A percentile compares a stretch with the other conserved stretches of the same genome.
These are phyloP conservation scores for Eremothecium coryli DNA, from an alignment of 1,139 yeast genomes.

Conservation along the genomic window DNA sequence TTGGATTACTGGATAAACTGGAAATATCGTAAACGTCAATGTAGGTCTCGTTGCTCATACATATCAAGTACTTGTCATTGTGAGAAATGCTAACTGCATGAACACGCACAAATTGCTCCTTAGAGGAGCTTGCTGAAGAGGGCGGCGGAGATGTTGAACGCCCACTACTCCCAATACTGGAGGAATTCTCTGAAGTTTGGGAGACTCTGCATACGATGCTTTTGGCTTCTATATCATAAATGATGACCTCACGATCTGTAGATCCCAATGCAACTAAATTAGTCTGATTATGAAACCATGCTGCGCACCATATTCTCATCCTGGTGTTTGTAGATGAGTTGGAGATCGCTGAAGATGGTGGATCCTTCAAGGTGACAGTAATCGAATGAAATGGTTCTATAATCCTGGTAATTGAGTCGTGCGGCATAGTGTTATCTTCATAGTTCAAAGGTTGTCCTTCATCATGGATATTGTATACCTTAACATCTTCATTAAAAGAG, in stretches of 20 bases:
- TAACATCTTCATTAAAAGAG: slow-evolving; percentile 55
- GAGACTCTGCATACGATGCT: slow-evolving; percentile 32
- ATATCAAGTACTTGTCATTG: slow-evolving; percentile 17
- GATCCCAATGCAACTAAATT: slow-evolving; percentile 58
- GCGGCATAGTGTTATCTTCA: slow-evolving; percentile 14
- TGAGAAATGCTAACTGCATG: slow-evolving; percentile 42
- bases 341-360: slow-evolving; percentile 9
- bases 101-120: slow-evolving; percentile 52
- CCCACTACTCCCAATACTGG: slow-evolving; percentile 1
- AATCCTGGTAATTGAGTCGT: not conserved
- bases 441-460: slow-evolving; percentile 26
- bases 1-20: not conserved
- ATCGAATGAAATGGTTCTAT: slow-evolving; percentile 6
- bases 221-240: slow-evolving; percentile 43
- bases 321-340: slow-evolving; percentile 24
- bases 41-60: slow-evolving; percentile 20
- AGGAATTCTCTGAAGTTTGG: slow-evolving; percentile 11
- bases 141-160: slow-evolving; percentile 33
- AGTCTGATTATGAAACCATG: slow-evolving; percentile 48
- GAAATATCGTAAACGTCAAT: slow-evolving; percentile 13
- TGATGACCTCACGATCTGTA: slow-evolving; percentile 62
- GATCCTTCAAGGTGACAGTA: slow-evolving; percentile 5
- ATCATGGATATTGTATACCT: slow-evolving; percentile 52
- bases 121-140: slow-evolving; percentile 60
- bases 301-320: slow-evolving; percentile 53